phyloP scores from a whole-genome alignment of 352 stramenopile genomes.

The Phytophthora kernoviae region DNA sequence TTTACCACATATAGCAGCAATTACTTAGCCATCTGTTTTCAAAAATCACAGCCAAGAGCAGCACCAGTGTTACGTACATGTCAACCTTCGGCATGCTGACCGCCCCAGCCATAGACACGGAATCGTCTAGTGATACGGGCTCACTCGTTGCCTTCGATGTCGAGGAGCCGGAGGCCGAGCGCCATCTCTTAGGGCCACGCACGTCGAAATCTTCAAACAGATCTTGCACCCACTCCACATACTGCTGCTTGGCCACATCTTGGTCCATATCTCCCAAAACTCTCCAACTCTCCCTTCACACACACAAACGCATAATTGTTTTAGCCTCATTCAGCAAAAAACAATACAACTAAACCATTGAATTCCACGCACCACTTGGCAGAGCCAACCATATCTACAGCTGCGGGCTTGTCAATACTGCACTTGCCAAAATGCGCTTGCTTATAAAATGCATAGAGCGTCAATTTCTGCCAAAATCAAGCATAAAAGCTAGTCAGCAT shows the following conservation, averaged over 20 bases:
- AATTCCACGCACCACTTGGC: conserved; percentile 65
- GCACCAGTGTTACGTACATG: conserved; percentile 41
- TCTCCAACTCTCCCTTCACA: conserved; percentile 66
- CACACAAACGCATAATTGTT: no score
- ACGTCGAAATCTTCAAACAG: conserved; percentile 75
- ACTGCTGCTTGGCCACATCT: conserved; percentile 66
- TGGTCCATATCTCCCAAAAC: conserved; percentile 60
- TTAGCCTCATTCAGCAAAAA: not conserved
- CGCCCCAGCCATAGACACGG: conserved; percentile 57
- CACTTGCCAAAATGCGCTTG: conserved; percentile 71
- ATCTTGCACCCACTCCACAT: conserved; percentile 71
- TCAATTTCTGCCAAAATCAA: conserved; percentile 50
- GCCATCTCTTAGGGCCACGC: conserved; percentile 33
- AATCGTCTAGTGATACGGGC: conserved; percentile 33
- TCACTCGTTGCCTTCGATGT: conserved; percentile 33
- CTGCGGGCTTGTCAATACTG: conserved; percentile 59
- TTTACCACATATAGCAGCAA: not conserved
- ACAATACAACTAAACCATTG: not conserved
- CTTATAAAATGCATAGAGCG: conserved; percentile 85
- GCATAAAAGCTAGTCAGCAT: conserved; percentile 15
- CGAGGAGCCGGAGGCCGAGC: conserved; percentile 15
- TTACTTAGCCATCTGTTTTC: not conserved
- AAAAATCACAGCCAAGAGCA: not conserved
- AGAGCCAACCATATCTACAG: conserved; percentile 63
- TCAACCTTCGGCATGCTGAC: conserved; percentile 75